Base-by-base conservation (phyloP, 2,329 filamentous ascomycete genomes). In the Plenodomus lindquistii region DNA sequence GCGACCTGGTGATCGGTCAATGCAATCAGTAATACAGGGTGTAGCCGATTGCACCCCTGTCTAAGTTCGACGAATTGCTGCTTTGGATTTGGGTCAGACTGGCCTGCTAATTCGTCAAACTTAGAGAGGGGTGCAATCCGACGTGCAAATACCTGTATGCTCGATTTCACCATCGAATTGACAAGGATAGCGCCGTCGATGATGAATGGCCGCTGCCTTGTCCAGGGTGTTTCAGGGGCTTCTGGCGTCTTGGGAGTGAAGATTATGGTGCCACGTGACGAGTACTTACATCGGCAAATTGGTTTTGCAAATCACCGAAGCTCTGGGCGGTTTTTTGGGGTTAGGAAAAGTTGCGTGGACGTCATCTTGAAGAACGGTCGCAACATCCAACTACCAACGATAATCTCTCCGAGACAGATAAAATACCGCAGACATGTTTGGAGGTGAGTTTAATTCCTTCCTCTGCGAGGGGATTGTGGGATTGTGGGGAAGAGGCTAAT, bases 351-450 rank as follows among this genome's bases (percentile, higher is more conserved):
- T 31, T 31, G 27, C 22, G 22, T 24, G 20, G 13, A 49, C 34
- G 46, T 44, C 36, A 54, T 41, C 44, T 46, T 36, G 40, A 31
- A 31, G 27, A 7, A 8, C 27, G 4, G 27, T 31, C 27, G 27
- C 27, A 31, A 31, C 27, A n/a, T n/a, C n/a, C n/a, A 31, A 31
- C 27, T 11, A 4, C 11, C 27, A 31, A 8, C 27, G 11, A 31
- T 31, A 11, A 13, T 15, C 27, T 13, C 4, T 13, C 27, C 6
- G 11, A 8, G 15, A 31, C 11, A 31, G 4, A 31, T 31, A 7
- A n/a, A n/a, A n/a, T n/a, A 15, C 27, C 27, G 27, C 27, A 8
- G 15, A 7, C 6, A 31, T 31, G 27, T 31, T 31, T 31, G 27
- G 27, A 31, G 27, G 27, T 31, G 27, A 15, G 27, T 15, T 31